Evolutionary conservation across 257 asterid genomes (phyloP), one percentile per base, ranked within the genome.

Genomic region (Thymus mandschuricus): DNA sequence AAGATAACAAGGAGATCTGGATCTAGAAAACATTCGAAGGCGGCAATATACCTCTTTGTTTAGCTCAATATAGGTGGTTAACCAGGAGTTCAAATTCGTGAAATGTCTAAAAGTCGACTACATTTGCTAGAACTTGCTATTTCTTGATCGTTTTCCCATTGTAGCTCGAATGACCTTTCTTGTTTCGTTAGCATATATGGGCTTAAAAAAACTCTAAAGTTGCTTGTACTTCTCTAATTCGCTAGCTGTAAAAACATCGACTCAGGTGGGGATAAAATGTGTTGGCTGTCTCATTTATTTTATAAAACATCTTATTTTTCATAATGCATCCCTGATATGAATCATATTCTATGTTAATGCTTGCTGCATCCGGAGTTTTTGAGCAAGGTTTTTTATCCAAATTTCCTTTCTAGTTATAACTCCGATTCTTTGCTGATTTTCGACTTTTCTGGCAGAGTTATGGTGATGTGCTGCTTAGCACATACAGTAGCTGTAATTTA

Each of bases 131-230:
- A 21, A 35, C 45, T 6, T 12, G 44, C 43, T 55, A 28, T 68
- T 30, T 48, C 64, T 68, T 40, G 64, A 54, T 40, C 27, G 55
- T 33, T 28, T 55, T 30, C 34, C 2, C 30, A 13, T 21, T 45
- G 40, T 15, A 27, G 38, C 62, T 70, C 60, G 43, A 45, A 29
- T 59, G 11, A 48, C 59, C 33, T 70, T 59, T 33, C 75, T 34
- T 46, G 61, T 35, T 11, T 35, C 33, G 21, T 61, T n/a, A 59
- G 75, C 11, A 60, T 48, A 33, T 9, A 3, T 41, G 35, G 38
- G 27, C 35, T 34, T 15, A 21, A 38, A 55, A 41, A 55, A 28
- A 66, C n/a, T 43, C 66, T 27, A 31, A 46, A 8, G 10, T 33
- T 27, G 8, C 9, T 11, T n/a, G 31, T 13, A 5, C n/a, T 49